Evolutionary conservation across 345 rosid species (phyloP), one percentile per base, ranked within the genome.

Genomic region (Murraya paniculata): DNA sequence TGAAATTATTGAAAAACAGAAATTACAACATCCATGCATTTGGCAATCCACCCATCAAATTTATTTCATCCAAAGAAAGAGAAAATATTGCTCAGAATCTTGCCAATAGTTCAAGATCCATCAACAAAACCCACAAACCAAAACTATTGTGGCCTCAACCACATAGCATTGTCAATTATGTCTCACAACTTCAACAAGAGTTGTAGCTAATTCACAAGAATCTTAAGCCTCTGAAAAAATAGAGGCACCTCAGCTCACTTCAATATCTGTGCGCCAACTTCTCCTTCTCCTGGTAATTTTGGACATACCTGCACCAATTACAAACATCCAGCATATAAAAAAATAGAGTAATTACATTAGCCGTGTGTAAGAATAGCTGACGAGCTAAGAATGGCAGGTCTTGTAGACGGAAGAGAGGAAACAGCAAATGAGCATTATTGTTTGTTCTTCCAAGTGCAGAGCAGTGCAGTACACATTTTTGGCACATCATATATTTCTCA

Each of bases 211-310:
- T 31, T 30, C 68, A 74, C 38, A 60, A 27, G 25, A 16, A 59
- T 27, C 25, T 24, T 11, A 58, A 33, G 50, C 77, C 24, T 66
- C 33, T 11, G n/a, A 16, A n/a, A 36, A 35, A 64, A 65, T 53
- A 64, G 60, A 22, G 24, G 58, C 65, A 59, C 59, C 4, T 36
- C 31, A 24, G 21, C 31, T 39, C 22, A 4, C 58, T 76, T 90
- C 81, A 88, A 83, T 80, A 88, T 78, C 93, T 86, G 80, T 90
- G 89, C 58, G 82, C 86, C 74, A 88, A 56, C 81, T 90, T 90
- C 90, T 90, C 91, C 72, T 90, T 83, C 79, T 88, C 91, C 84
- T 84, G 58, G 83, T 60, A 88, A 24, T 82, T 33, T 79, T 87
- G 88, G 73, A 82, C 93, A 78, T 88, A 90, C 84, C 93, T 90